A percentile compares a stretch with the other conserved stretches of the same genome.
Conservation (phyloP, 805 yeast species). For the Hanseniaspora hatyaiensis region DNA sequence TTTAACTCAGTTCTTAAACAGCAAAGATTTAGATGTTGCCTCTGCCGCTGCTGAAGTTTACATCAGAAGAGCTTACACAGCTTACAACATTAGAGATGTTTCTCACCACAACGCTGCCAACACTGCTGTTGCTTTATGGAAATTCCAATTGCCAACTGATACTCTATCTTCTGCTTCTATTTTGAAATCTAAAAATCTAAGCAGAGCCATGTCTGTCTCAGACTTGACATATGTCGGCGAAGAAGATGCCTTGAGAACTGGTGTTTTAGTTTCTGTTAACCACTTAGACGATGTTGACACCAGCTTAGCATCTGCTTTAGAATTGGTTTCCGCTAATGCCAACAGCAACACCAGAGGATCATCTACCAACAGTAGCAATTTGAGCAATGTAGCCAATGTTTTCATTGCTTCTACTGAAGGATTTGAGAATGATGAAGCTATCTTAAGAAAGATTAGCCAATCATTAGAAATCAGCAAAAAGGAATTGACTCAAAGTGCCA, state of each 20-base stretch:
- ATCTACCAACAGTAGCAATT: slow-evolving; percentile 37
- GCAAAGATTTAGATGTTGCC: slow-evolving; percentile 75
- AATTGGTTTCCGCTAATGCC: slow-evolving; percentile 47
- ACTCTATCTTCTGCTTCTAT: slow-evolving; percentile 62
- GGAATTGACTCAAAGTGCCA: slow-evolving; percentile 55
- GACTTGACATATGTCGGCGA: slow-evolving; percentile 80
- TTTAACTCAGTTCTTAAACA: slow-evolving; percentile 76
- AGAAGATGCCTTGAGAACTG: slow-evolving; percentile 68
- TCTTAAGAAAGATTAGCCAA: slow-evolving; percentile 50
- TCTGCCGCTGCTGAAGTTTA: slow-evolving; percentile 96
- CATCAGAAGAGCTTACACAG: slow-evolving; percentile 92
- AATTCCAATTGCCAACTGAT: slow-evolving; percentile 75
- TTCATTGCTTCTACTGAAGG: slow-evolving; percentile 67
- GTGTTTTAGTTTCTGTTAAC: slow-evolving; percentile 66
- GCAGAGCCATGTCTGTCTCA: slow-evolving; percentile 83
- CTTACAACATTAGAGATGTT: slow-evolving; percentile 76
- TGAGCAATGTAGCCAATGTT: slow-evolving; percentile 73
- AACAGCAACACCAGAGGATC: slow-evolving; percentile 36
- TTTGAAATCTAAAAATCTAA: slow-evolving; percentile 41
- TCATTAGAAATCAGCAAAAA: slow-evolving; percentile 56
- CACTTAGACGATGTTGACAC: slow-evolving; percentile 89
- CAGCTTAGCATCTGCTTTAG: slow-evolving; percentile 61
- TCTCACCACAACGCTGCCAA: slow-evolving; percentile 41
- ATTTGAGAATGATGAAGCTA: slow-evolving; percentile 55
- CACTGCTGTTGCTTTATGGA: slow-evolving; percentile 72